phyloP scores from a whole-genome alignment of 148 eudicot genomes.

The Nyssa sinensis region DNA sequence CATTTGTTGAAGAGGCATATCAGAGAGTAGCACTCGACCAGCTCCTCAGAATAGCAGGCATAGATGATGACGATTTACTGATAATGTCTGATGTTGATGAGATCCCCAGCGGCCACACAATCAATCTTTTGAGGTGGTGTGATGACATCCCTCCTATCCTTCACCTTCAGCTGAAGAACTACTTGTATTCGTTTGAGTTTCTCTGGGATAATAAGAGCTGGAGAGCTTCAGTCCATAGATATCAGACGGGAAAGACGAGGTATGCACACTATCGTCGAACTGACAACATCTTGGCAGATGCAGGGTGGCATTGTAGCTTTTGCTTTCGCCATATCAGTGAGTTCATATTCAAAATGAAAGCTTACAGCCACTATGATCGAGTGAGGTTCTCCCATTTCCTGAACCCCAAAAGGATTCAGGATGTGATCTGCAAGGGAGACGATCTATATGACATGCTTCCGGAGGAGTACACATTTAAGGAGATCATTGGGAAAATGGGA shows the following conservation, averaged over 20 bases:
- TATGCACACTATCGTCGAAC: conserved; percentile 55
- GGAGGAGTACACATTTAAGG: conserved; percentile 59
- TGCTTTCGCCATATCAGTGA: conserved; percentile 53
- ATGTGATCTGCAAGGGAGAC: conserved; percentile 44
- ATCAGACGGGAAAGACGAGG: conserved; percentile 40
- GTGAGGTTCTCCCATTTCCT: conserved; percentile 53
- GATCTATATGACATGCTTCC: conserved; percentile 56
- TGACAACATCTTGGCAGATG: conserved; percentile 45
- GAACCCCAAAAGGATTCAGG: conserved; percentile 49
- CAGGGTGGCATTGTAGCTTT: conserved; percentile 75
- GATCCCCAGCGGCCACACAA: conserved; percentile 55
- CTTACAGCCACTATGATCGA: conserved; percentile 56
- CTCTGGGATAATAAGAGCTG: conserved; percentile 37
- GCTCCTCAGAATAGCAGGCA: conserved; percentile 47
- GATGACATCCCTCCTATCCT: conserved; percentile 42
- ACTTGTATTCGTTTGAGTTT: conserved; percentile 61
- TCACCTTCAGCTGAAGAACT: conserved; percentile 50
- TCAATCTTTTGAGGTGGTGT: conserved; percentile 61
- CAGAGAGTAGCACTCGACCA: conserved; percentile 53
- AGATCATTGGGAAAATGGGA: conserved; percentile 58
- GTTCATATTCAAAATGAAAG: conserved; percentile 66
- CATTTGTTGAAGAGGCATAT: conserved; percentile 60
- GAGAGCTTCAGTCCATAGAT: conserved; percentile 61
- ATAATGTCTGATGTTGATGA: conserved; percentile 74
- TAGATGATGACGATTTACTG: conserved; percentile 57